Evolutionary conservation across 2,329 filamentous ascomycete genomes (phyloP).

Genomic region (Leptographium galeiforme): DNA sequence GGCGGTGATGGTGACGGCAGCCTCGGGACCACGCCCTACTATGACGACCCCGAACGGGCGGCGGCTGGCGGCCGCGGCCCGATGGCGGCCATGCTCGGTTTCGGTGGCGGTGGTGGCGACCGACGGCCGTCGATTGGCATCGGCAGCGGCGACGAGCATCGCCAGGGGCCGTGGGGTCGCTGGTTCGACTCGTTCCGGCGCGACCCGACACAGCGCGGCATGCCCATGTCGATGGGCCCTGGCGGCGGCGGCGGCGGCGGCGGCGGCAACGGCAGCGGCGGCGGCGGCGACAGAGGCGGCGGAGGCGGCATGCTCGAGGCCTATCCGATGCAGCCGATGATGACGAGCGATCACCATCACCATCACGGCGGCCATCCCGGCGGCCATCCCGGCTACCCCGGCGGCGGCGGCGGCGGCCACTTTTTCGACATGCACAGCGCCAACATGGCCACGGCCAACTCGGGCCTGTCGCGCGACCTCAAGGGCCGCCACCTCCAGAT

Average conservation of each 20-base stretch:
- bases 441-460: constrained; percentile 61
- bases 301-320: not conserved
- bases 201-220: constrained; percentile 33
- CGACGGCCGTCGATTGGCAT: constrained; percentile 10
- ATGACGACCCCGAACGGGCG: constrained; percentile 10
- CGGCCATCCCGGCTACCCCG: constrained; percentile 17
- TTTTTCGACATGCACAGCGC: constrained; percentile 44
- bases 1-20: not conserved
- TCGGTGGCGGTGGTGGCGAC: not conserved
- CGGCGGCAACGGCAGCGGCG: not conserved
- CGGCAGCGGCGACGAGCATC: constrained; percentile 4
- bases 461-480: constrained; percentile 61
- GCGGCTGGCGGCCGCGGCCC: not conserved
- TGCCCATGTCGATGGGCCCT: constrained; percentile 13
- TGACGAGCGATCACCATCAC: not conserved
- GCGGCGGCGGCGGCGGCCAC: constrained; percentile 17
- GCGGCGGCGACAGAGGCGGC: not conserved
- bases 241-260: not conserved
- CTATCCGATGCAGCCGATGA: constrained; percentile 11
- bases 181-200: constrained; percentile 51
- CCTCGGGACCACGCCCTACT: constrained; percentile 6
- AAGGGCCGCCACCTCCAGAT: constrained; percentile 86
- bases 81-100: not conserved
- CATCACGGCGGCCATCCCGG: too few relatives aligned
- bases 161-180: constrained; percentile 14